Percentiles rank a stretch among this genome's conserved stretches.
Evolutionary conservation across 1,284 basidiomycete genomes (phyloP).

Genomic region (Amylostereum areolatum): DNA sequence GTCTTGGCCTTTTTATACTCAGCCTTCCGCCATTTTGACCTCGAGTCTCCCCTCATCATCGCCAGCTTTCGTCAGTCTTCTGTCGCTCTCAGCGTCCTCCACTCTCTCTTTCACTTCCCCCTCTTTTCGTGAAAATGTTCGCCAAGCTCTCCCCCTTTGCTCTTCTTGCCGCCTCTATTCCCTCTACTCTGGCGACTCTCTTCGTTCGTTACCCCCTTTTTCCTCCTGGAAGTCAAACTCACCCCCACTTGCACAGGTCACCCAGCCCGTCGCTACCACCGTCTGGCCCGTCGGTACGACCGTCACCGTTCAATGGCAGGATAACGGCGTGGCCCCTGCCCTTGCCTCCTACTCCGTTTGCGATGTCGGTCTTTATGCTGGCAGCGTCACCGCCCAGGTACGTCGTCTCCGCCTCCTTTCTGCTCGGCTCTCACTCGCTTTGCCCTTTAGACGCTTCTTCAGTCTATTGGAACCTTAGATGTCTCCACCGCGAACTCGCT

Average conservation of each 20-base stretch:
- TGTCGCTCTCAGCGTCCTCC: slow-evolving; percentile 15
- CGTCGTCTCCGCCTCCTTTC: slow-evolving; percentile 7
- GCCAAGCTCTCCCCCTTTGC: slow-evolving; percentile 44
- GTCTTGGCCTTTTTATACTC: too few species aligned
- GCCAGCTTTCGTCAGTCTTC: too few species aligned
- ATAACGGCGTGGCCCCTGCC: slow-evolving; percentile 48
- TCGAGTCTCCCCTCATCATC: too few species aligned
- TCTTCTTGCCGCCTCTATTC: slow-evolving; percentile 46
- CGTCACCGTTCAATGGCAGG: slow-evolving; percentile 63
- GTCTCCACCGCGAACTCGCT: slow-evolving; percentile 45
- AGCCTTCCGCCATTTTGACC: too few species aligned
- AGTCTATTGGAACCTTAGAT: slow-evolving; percentile 55
- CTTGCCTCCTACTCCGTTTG: slow-evolving; percentile 52
- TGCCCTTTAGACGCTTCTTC: slow-evolving; percentile 54
- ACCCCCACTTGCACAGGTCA: slow-evolving; percentile 38
- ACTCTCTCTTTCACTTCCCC: slow-evolving; percentile 33
- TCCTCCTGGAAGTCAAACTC: background rate
- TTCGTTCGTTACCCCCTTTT: slow-evolving; percentile 3
- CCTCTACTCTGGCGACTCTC: slow-evolving; percentile 30
- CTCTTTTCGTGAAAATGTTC: slow-evolving; percentile 24
- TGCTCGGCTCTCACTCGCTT: slow-evolving; percentile 2
- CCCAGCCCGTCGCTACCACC: slow-evolving; percentile 48
- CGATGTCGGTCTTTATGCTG: slow-evolving; percentile 65
- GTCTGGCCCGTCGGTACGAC: slow-evolving; percentile 53
- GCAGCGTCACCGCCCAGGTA: slow-evolving; percentile 58